Percentiles rank a stretch among this genome's conserved stretches.
These are phyloP conservation scores for Ophiognomonia clavigignenti-juglandacearum DNA, from an alignment of 2,329 filamentous ascomycete genomes.

Conservation along the genomic window DNA sequence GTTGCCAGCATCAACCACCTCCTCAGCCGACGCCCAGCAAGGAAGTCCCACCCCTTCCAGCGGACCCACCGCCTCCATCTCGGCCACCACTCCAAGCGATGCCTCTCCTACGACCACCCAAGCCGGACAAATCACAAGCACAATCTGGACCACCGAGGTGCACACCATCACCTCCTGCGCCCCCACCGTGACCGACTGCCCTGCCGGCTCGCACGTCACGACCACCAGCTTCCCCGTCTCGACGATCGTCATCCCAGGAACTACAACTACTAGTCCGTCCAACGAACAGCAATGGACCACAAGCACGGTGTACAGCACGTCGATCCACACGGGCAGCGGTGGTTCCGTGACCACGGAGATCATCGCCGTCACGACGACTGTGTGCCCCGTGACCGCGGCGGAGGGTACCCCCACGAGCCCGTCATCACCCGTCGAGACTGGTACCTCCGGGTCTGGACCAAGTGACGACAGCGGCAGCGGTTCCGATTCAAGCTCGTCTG, in stretches of 20 bases:
- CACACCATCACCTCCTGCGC: constrained; percentile 11
- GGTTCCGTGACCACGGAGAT: constrained; percentile 34
- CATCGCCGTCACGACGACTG: constrained; percentile 39
- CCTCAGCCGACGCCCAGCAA: background rate
- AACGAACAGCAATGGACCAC: constrained; percentile 21
- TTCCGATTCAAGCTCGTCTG: background rate
- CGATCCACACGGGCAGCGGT: constrained; percentile 47
- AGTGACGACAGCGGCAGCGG: background rate
- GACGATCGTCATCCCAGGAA: constrained; percentile 29
- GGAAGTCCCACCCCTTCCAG: background rate
- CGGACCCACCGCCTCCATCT: constrained; percentile 11
- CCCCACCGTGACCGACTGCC: constrained; percentile 14
- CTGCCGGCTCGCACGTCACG: constrained; percentile 23
- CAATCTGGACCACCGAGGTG: constrained; percentile 9
- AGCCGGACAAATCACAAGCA: constrained; percentile 5
- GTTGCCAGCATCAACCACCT: background rate
- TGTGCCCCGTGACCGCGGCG: constrained; percentile 31
- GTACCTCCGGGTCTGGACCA: background rate
- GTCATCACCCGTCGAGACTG: constrained; percentile 6
- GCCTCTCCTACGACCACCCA: background rate
- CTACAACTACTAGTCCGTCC: background rate
- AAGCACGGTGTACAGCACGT: constrained; percentile 36
- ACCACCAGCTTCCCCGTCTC: constrained; percentile 29
- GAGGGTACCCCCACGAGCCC: background rate
- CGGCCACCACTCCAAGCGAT: constrained; percentile 23